A percentile compares a stretch with the other conserved stretches of the same genome.
phyloP scores from a whole-genome alignment of 768 basidiomycete genomes.

The Peribolospora baueri region DNA sequence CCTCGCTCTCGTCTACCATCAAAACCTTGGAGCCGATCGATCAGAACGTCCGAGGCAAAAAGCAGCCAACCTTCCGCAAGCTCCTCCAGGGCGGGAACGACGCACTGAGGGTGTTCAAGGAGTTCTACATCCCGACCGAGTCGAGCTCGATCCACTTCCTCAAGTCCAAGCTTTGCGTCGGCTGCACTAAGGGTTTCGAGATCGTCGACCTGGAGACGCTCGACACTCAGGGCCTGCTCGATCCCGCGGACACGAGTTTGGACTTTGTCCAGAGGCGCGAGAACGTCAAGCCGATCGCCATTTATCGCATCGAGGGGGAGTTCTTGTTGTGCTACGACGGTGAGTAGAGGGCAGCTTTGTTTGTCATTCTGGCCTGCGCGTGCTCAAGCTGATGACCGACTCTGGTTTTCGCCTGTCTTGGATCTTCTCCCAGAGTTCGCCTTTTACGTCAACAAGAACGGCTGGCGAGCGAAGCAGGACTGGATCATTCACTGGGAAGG shows the following conservation, averaged over 20 bases:
- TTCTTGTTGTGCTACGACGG: conserved; percentile 95
- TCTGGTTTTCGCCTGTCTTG: not conserved
- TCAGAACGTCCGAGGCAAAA: conserved; percentile 32
- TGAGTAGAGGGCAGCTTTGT: conserved; percentile 20
- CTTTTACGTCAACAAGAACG: conserved; percentile 93
- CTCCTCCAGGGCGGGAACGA: conserved; percentile 85
- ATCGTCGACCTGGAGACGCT: conserved; percentile 92
- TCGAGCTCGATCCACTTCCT: conserved; percentile 90
- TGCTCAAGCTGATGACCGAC: not conserved
- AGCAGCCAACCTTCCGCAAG: conserved; percentile 51
- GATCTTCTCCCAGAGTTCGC: conserved; percentile 57
- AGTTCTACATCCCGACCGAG: conserved; percentile 96
- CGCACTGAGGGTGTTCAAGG: conserved; percentile 73
- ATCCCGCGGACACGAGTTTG: conserved; percentile 68
- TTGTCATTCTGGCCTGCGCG: not conserved
- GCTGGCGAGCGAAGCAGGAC: conserved; percentile 63
- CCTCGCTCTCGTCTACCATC: conserved; percentile 83
- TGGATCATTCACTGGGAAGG: conserved; percentile 98
- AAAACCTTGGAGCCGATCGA: conserved; percentile 94
- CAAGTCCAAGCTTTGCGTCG: conserved; percentile 90
- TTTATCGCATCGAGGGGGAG: conserved; percentile 88
- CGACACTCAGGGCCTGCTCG: conserved; percentile 85
- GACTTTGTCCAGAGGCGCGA: conserved; percentile 83
- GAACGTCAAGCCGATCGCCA: conserved; percentile 75
- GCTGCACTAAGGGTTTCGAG: conserved; percentile 91